A percentile compares a stretch with the other conserved stretches of the same genome.
phyloP scores from a whole-genome alignment of 2,329 filamentous ascomycete species.

The Dryadomyces quercivorus region DNA sequence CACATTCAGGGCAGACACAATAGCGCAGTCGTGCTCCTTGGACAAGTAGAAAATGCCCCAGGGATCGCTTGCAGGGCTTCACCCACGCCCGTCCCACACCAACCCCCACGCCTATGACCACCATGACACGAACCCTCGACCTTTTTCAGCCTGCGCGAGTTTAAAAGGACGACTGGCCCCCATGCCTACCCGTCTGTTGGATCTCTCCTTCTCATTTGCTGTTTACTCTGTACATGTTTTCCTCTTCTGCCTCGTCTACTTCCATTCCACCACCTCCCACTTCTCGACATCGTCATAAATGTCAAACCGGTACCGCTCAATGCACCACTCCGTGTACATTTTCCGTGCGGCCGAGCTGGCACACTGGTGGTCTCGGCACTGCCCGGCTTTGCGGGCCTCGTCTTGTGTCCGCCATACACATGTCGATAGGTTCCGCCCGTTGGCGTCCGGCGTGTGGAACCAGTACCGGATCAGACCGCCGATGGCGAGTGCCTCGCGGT shows the following conservation, averaged over 20 bases:
- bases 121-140: not conserved
- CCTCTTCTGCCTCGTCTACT: no score
- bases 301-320: conserved; percentile 57
- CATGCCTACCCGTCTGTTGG: not conserved
- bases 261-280: conserved; percentile 52
- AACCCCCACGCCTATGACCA: conserved; percentile 5
- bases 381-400: conserved; percentile 46
- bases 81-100: conserved; percentile 6
- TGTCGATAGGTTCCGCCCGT: conserved; percentile 70
- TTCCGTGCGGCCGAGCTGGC: conserved; percentile 53
- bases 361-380: conserved; percentile 48
- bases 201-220: not conserved
- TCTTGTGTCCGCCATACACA: conserved; percentile 52
- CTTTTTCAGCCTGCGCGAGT: not conserved
- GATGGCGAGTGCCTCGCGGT: conserved; percentile 65
- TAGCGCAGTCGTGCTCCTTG: not conserved
- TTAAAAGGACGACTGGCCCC: conserved; percentile 6
- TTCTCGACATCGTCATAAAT: conserved; percentile 51
- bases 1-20: no score
- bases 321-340: conserved; percentile 54
- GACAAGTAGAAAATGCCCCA: not conserved
- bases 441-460: conserved; percentile 63
- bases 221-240: not conserved
- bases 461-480: conserved; percentile 84
- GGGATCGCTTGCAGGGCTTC: not conserved